A percentile compares a stretch with the other conserved stretches of the same genome.
Evolutionary conservation across 768 basidiomycete species (phyloP).

Genomic region (Glaciozyma antarctica): DNA sequence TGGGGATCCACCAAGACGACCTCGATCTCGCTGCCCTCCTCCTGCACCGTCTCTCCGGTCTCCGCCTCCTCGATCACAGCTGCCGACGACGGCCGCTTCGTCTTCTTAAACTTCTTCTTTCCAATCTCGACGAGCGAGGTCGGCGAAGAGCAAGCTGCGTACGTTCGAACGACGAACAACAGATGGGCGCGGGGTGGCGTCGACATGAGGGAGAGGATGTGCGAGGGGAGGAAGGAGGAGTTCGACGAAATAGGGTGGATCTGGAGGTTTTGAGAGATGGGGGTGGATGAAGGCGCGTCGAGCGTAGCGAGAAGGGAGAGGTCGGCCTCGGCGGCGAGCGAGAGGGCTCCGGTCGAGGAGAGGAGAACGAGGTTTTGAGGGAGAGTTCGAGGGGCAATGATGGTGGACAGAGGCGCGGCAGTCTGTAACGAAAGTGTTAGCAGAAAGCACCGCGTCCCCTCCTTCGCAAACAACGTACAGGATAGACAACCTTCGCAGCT

Average conservation of each 20-base stretch:
- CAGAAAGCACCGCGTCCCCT: neutral
- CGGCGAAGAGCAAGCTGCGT: neutral
- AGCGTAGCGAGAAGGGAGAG: constrained; percentile 23
- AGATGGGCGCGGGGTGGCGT: constrained; percentile 9
- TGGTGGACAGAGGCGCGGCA: neutral
- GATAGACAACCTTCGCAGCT: constrained; percentile 27
- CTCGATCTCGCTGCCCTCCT: constrained; percentile 19
- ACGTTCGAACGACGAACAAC: constrained; percentile 17
- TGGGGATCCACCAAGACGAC: constrained; percentile 18
- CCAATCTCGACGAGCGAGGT: constrained; percentile 15
- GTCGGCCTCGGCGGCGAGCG: constrained; percentile 19
- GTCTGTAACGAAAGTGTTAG: neutral
- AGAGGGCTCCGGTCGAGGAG: constrained; percentile 20
- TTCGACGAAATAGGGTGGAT: constrained; percentile 10
- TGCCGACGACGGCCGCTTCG: constrained; percentile 15
- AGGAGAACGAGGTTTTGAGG: constrained; percentile 27
- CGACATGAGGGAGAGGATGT: constrained; percentile 4
- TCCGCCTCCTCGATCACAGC: constrained; percentile 20
- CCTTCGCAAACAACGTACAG: constrained; percentile 1
- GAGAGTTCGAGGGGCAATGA: constrained; percentile 23
- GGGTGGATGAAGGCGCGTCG: neutral
- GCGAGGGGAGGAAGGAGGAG: constrained; percentile 16
- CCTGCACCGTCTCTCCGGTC: neutral
- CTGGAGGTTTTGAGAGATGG: constrained; percentile 9
- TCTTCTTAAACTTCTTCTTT: constrained; percentile 31